Conservation (phyloP, 164 flowering plant genomes). For the Vitis cinerea region DNA sequence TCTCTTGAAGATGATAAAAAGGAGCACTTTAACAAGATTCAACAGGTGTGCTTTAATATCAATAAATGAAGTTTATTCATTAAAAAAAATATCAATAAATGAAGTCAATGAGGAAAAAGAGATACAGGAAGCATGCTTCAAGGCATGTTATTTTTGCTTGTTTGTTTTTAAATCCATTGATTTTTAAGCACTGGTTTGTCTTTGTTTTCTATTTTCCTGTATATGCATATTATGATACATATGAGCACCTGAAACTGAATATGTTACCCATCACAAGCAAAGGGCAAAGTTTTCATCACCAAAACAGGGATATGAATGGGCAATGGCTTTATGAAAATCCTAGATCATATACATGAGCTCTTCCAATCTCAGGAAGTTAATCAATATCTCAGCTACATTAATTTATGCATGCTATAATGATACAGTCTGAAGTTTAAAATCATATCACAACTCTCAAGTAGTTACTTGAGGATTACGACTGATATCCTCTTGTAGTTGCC, state of each 20-base stretch:
- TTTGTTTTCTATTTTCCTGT: background rate
- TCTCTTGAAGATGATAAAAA: conserved; percentile 86
- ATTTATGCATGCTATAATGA: background rate
- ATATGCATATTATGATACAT: background rate
- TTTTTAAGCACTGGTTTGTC: background rate
- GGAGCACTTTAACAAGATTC: conserved; percentile 77
- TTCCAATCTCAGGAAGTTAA: background rate
- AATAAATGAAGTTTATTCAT: too few species aligned
- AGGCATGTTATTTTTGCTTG: background rate
- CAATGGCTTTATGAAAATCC: background rate
- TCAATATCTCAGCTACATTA: background rate
- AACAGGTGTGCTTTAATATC: conserved; percentile 59
- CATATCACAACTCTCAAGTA: too few species aligned
- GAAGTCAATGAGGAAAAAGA: background rate
- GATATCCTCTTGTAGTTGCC: too few species aligned
- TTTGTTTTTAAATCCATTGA: background rate
- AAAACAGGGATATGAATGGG: background rate
- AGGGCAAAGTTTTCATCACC: background rate
- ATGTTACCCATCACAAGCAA: background rate
- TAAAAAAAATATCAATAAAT: background rate
- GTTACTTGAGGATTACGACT: too few species aligned
- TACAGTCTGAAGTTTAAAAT: too few species aligned
- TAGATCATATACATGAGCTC: background rate
- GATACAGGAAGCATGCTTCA: background rate
- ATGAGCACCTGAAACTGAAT: background rate